Conservation (phyloP, 2,329 filamentous ascomycete species). For the Plenodomus lindquistii region DNA sequence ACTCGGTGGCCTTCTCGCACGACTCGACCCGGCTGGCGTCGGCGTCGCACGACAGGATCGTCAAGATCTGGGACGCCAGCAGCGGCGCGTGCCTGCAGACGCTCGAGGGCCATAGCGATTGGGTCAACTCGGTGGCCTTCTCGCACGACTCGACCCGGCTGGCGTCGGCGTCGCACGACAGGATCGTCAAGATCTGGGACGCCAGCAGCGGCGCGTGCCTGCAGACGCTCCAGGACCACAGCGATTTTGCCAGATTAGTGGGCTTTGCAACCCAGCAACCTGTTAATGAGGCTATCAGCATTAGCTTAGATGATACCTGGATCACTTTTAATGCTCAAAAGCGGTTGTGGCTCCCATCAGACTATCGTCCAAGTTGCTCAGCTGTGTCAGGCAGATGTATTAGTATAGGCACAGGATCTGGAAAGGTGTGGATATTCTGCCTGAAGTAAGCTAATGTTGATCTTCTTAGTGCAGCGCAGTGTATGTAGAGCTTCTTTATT, state of each 20-base stretch:
- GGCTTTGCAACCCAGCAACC: neutral
- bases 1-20: conserved; percentile 28
- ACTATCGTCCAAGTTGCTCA: neutral
- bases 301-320: conserved; percentile 1
- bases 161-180: too few relatives aligned
- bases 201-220: too few relatives aligned
- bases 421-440: conserved; percentile 4
- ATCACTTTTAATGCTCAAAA: neutral
- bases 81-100: conserved; percentile 6
- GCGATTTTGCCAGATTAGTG: too few relatives aligned
- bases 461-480: too few relatives aligned
- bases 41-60: conserved; percentile 4
- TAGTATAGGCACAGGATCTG: neutral
- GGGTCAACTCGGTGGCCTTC: too few relatives aligned
- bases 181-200: too few relatives aligned
- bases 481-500: too few relatives aligned
- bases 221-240: too few relatives aligned
- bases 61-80: conserved; percentile 12
- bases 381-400: neutral
- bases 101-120: neutral
- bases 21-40: conserved; percentile 11
- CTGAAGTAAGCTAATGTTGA: too few relatives aligned
- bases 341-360: neutral
- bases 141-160: too few relatives aligned
- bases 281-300: neutral